Evolutionary conservation across 2,329 filamentous ascomycete genomes (phyloP).

Genomic region (Aspergillus nomiae): DNA sequence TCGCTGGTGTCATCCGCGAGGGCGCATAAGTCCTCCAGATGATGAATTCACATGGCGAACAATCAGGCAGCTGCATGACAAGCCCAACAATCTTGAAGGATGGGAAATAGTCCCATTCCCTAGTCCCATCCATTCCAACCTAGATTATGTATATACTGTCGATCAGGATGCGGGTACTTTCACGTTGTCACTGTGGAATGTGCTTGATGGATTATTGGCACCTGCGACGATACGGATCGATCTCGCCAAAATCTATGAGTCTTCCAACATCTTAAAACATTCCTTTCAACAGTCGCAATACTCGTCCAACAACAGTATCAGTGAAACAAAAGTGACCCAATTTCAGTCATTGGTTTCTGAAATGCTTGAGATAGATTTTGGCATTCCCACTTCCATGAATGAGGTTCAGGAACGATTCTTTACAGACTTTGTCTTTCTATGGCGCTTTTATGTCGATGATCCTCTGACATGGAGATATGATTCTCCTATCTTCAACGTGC

Average conservation of each 20-base stretch:
- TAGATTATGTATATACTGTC: too few relatives aligned
- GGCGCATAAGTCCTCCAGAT: too few relatives aligned
- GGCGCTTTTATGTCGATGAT: conserved; percentile 28
- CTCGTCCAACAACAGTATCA: neutral
- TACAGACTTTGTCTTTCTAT: conserved; percentile 26
- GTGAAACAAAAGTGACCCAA: neutral
- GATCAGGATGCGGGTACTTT: conserved; percentile 19
- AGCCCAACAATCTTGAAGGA: too few relatives aligned
- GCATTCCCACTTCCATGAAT: conserved; percentile 24
- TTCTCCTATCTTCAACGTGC: conserved; percentile 20
- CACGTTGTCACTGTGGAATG: conserved; percentile 17
- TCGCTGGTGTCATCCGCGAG: too few relatives aligned
- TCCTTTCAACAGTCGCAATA: neutral
- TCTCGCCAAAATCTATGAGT: conserved; percentile 7
- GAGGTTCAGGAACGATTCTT: conserved; percentile 29
- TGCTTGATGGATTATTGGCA: neutral
- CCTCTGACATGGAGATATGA: conserved; percentile 23
- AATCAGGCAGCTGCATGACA: too few relatives aligned
- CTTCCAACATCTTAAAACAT: neutral
- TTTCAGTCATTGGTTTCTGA: conserved; percentile 1
- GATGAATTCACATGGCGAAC: too few relatives aligned
- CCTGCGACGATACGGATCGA: conserved; percentile 5
- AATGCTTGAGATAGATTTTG: conserved; percentile 20
- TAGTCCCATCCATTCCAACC: too few relatives aligned
- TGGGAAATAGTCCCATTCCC: too few relatives aligned